Evolutionary conservation across 345 rosid species (phyloP).

Genomic region (Atalantia buxifolia): DNA sequence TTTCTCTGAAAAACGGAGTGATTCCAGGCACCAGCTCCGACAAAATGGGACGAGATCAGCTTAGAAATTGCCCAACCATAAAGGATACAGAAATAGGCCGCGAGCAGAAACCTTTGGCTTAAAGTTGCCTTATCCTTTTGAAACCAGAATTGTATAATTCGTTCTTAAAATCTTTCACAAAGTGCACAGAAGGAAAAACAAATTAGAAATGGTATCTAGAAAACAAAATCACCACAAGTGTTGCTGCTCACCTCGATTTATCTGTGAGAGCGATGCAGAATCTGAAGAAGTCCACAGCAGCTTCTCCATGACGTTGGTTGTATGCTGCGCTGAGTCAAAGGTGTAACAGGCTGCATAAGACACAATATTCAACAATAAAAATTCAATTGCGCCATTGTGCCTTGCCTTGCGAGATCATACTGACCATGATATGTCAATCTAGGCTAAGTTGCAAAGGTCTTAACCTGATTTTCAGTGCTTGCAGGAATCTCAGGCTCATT

Average conservation of each 20-base stretch:
- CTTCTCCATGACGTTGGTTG: constrained; percentile 62
- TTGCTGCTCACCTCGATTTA: constrained; percentile 14
- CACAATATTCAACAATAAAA: not conserved
- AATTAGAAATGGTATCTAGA: too few species aligned
- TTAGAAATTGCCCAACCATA: not conserved
- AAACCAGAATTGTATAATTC: too few species aligned
- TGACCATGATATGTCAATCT: not conserved
- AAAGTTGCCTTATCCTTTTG: too few species aligned
- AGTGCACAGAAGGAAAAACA: too few species aligned
- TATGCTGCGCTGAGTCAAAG: constrained; percentile 18
- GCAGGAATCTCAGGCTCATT: constrained; percentile 19
- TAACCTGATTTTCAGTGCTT: constrained; percentile 43
- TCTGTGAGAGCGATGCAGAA: constrained; percentile 41
- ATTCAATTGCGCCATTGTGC: not conserved
- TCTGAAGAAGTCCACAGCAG: constrained; percentile 72
- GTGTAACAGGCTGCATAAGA: constrained; percentile 29
- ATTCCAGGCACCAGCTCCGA: not conserved
- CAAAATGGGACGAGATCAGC: not conserved
- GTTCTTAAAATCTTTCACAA: too few species aligned
- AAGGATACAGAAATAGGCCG: too few species aligned
- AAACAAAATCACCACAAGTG: not conserved
- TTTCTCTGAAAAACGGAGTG: not conserved
- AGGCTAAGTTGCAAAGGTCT: constrained; percentile 5
- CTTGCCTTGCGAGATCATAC: not conserved
- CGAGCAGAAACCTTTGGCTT: too few species aligned